Conservation (phyloP, 2,329 filamentous ascomycete genomes). For the Metarhizium album region DNA sequence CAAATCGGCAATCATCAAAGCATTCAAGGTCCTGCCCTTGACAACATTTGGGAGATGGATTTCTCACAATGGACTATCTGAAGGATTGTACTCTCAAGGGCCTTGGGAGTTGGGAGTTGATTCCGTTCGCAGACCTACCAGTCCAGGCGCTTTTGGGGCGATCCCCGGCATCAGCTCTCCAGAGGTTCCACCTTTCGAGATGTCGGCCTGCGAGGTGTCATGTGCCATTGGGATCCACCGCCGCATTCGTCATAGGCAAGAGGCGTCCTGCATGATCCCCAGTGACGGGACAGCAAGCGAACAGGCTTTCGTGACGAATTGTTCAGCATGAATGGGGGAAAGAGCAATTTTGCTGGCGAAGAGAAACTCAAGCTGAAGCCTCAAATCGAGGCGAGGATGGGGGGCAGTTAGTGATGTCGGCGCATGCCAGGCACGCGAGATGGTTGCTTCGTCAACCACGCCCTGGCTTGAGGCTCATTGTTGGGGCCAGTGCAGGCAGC, state of each 20-base stretch:
- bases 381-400: background rate
- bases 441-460: background rate
- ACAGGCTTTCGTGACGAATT: background rate
- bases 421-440: background rate
- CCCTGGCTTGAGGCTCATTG: background rate
- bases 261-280: conserved; percentile 5
- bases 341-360: background rate
- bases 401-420: background rate
- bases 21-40: no score
- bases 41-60: no score
- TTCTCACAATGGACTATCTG: no score
- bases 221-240: conserved; percentile 10
- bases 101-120: no score
- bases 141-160: no score
- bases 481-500: background rate
- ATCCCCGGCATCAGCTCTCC: background rate
- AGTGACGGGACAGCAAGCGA: conserved; percentile 1
- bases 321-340: background rate
- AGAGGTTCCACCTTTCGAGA: conserved; percentile 5
- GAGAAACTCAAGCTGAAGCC: background rate
- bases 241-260: conserved; percentile 7
- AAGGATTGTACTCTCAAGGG: no score
- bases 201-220: no score
- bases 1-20: no score
- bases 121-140: no score